Base-by-base conservation (phyloP, 768 basidiomycete genomes). In the Calvatia gigantea region DNA sequence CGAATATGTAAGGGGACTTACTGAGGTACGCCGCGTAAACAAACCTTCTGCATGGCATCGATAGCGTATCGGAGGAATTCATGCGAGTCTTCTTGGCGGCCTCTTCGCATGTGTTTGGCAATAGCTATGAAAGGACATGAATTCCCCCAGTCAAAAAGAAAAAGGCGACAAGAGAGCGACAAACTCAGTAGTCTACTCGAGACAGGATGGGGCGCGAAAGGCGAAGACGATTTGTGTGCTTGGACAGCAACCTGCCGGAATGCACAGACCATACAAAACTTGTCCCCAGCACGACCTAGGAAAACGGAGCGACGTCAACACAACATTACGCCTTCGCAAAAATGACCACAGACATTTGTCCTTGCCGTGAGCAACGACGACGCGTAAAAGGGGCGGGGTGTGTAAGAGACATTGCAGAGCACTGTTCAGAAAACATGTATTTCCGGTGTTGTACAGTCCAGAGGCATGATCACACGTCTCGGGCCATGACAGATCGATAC, bases 81-180 rank as follows among this genome's bases (percentile, higher is more conserved):
- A 67, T 99, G 97, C 7, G 97, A 86, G 68, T 99, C 97, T 67
- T 99, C 97, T 69, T 99, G 97, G 62, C 93, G 76, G n/a, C 92
- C 94, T 70, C 74, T 82, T 38, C 87, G 84, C 84, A 98, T 85
- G 63, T 91, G 86, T 68, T 94, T 94, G 14, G 94, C 94, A 57
- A 98, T 94, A 6, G 77, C 94, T 98, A 58, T 8, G 41, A 46
- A 23, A 54, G 41, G 62, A 39, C 17, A 25, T 61, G 35, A 63
- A 56, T 57, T 49, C n/a, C n/a, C 25, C 32, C 52, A 4, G 38
- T 35, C 27, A n/a, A 32, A 25, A 38, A 21, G 50, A 31, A 41
- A 4, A 8, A 52, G 17, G 32, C 19, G 7, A 41, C 31, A 23
- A 21, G 12, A 12, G 42, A 23, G 19, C 47, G 14, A 76, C 82